phyloP scores from a whole-genome alignment of 768 basidiomycete genomes.

The Panellus pusillus region DNA sequence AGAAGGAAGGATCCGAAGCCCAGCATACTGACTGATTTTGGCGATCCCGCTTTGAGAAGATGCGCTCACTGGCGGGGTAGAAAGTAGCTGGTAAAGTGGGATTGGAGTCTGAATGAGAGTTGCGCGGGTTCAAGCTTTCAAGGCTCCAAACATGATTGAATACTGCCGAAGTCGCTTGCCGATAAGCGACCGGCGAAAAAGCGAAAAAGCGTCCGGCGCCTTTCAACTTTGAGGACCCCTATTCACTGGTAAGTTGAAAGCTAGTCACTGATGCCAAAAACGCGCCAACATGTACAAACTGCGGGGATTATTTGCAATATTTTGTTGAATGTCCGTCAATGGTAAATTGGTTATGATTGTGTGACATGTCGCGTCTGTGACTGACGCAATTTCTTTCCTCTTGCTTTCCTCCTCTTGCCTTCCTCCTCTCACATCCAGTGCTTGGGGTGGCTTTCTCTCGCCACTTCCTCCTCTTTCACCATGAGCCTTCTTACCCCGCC shows the following conservation, averaged over 20 bases:
- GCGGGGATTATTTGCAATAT: background rate
- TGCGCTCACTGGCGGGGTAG: no score
- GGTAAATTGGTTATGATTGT: background rate
- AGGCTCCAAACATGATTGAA: no score
- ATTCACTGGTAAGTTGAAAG: no score
- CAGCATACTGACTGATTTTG: background rate
- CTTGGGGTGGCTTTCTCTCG: background rate
- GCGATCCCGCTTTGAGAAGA: no score
- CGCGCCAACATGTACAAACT: background rate
- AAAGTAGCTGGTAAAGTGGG: no score
- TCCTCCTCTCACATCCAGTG: background rate
- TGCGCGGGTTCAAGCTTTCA: no score
- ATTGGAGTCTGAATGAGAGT: no score
- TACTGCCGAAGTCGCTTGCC: no score
- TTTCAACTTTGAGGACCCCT: no score
- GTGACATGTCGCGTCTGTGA: background rate
- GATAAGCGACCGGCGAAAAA: no score
- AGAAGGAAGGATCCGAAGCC: background rate
- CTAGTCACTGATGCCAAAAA: no score
- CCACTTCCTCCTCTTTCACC: background rate
- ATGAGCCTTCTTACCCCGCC: constrained; percentile 24
- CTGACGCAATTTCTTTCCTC: background rate
- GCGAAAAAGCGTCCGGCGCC: no score
- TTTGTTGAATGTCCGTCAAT: background rate
- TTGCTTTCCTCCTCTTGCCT: background rate